Evolutionary conservation across 306 rosid genomes (phyloP).

Genomic region (Trifolium fragiferum): DNA sequence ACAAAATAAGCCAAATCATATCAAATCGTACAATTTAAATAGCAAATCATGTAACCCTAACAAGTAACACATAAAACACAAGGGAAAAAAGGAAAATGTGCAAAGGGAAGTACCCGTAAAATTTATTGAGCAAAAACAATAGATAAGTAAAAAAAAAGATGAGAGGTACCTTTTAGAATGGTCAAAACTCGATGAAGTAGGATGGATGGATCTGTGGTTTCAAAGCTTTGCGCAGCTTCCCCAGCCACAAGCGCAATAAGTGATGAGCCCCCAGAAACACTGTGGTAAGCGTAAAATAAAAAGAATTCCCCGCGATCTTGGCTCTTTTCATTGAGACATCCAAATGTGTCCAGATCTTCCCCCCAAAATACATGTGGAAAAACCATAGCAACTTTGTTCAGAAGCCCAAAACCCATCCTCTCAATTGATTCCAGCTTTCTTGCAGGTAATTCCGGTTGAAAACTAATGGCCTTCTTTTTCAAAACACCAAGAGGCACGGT

Average conservation of each 20-base stretch:
- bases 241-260: conserved; percentile 95
- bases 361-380: conserved; percentile 97
- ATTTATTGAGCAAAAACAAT: conserved; percentile 21
- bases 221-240: conserved; percentile 92
- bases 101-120: conserved; percentile 16
- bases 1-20: background rate
- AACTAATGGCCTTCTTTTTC: conserved; percentile 62
- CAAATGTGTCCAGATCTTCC: conserved; percentile 92
- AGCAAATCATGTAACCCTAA: background rate
- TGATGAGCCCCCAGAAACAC: conserved; percentile 91
- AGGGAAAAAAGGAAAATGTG: conserved; percentile 17
- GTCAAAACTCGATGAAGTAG: conserved; percentile 72
- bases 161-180: conserved; percentile 72
- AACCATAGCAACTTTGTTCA: conserved; percentile 92
- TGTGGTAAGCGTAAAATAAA: conserved; percentile 86
- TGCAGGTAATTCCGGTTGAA: conserved; percentile 84
- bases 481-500: conserved; percentile 96
- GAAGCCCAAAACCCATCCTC: conserved; percentile 89
- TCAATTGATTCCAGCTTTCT: conserved; percentile 82
- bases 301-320: conserved; percentile 89
- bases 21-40: background rate
- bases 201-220: conserved; percentile 68
- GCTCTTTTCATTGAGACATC: conserved; percentile 75
- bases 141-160: conserved; percentile 12
- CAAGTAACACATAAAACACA: conserved; percentile 21